Evolutionary conservation across 441 rosid species (phyloP).

Genomic region (Pelargonium fulgidum): DNA sequence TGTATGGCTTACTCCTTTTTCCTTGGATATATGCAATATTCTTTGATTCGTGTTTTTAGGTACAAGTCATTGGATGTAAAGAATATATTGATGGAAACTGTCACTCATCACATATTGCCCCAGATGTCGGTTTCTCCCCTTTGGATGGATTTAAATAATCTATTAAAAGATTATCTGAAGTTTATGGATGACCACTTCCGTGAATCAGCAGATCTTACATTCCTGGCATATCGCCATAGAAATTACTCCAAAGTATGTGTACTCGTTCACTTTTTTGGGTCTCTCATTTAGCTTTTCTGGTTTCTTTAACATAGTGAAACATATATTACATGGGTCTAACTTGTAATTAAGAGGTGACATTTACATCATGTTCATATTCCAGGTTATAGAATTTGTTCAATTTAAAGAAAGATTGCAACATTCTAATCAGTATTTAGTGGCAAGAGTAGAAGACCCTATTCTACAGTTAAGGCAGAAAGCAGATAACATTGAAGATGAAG

Average conservation of each 20-base stretch:
- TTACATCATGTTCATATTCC: conserved; percentile 25
- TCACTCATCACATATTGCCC: conserved; percentile 80
- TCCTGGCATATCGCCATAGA: conserved; percentile 96
- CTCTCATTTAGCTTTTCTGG: neutral
- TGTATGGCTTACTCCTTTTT: conserved; percentile 7
- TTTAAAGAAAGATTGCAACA: conserved; percentile 80
- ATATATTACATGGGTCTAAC: neutral
- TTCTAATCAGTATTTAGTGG: conserved; percentile 76
- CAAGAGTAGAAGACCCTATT: conserved; percentile 62
- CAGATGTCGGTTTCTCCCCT: conserved; percentile 82
- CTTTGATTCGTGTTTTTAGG: conserved; percentile 36
- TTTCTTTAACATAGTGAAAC: neutral
- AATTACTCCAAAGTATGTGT: conserved; percentile 84
- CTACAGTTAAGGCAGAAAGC: conserved; percentile 81
- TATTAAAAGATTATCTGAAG: conserved; percentile 83
- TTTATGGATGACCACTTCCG: conserved; percentile 98
- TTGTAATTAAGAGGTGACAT: conserved; percentile 6
- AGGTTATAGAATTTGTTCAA: conserved; percentile 96
- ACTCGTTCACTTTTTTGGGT: conserved; percentile 2
- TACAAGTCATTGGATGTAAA: conserved; percentile 91
- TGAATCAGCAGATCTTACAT: conserved; percentile 97
- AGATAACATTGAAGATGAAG: conserved; percentile 65
- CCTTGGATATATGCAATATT: conserved; percentile 18
- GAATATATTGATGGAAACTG: conserved; percentile 92
- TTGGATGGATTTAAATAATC: conserved; percentile 60